A percentile compares a stretch with the other conserved stretches of the same genome.
Conservation (phyloP, 2,329 filamentous ascomycete species). For the Verticillium dahliae region DNA sequence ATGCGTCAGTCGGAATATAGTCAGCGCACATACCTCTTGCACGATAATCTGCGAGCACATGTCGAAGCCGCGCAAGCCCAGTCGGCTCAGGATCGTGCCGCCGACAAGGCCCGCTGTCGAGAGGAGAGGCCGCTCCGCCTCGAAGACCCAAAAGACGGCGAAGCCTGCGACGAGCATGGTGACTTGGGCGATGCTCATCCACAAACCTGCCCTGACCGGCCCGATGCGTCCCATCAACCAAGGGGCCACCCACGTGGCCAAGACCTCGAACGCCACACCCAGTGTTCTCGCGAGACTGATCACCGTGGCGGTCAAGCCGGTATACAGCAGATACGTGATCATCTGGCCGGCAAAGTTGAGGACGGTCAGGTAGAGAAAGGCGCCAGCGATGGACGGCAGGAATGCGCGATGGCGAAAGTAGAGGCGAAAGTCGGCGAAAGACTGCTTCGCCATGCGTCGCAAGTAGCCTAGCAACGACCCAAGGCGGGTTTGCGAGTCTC, state of each 20-base stretch:
- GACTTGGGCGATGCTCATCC: conserved; percentile 59
- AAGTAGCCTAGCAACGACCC: neutral
- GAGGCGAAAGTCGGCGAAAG: conserved; percentile 19
- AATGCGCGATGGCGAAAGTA: conserved; percentile 45
- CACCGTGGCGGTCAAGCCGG: conserved; percentile 33
- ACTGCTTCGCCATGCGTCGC: neutral
- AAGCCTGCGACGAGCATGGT: conserved; percentile 35
- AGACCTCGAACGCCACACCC: conserved; percentile 42
- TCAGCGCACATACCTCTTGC: conserved; percentile 43
- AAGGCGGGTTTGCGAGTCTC: neutral
- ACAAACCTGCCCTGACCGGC: conserved; percentile 51
- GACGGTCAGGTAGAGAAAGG: conserved; percentile 49
- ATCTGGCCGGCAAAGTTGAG: conserved; percentile 47
- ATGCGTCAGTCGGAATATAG: neutral
- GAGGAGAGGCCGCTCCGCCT: conserved; percentile 16
- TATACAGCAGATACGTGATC: conserved; percentile 48
- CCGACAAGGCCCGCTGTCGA: conserved; percentile 41
- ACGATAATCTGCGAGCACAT: conserved; percentile 53
- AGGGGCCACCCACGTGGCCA: conserved; percentile 48
- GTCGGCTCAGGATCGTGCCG: conserved; percentile 47
- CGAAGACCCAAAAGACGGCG: conserved; percentile 7
- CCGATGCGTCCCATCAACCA: conserved; percentile 40
- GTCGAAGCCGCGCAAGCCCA: conserved; percentile 58
- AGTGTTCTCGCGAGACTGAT: conserved; percentile 40
- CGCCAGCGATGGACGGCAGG: conserved; percentile 46